Evolutionary conservation across 345 rosid species (phyloP), one percentile per base, ranked within the genome.

Genomic region (Anastatica hierochuntica): DNA sequence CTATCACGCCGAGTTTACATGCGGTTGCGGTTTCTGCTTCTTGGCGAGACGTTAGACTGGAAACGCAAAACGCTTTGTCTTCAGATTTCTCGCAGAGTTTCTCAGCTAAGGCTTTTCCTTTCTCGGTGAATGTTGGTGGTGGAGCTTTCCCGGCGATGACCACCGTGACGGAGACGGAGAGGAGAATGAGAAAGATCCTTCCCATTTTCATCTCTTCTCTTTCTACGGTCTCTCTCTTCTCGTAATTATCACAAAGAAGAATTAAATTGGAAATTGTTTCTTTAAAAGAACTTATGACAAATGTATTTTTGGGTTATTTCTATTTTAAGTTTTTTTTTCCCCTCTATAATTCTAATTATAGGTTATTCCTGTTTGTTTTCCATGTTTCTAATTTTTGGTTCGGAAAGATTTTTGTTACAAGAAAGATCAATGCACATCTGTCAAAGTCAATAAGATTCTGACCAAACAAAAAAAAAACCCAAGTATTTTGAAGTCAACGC

Each of bases 61-160:
- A 49, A 2, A 76, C 15, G 68, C 94, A 85, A 5, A 79, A 68
- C 2, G 53, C 61, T 66, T 60, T 70, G 72, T 75, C 55, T 9
- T 63, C 72, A 0, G 75, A 46, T 24, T 44, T 42, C 4, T 50
- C 58, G 59, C 95, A 85, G 10, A 78, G 42, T 35, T 60, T 67
- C 41, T 60, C 72, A 0, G 27, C 62, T 33, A 67, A n/a, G 4
- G 67, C 72, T 60, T 53, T 44, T 47, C 72, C 72, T 47, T 19
- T 67, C 33, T 60, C 67, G 39, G 62, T 53, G 53, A 67, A 67
- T 47, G 40, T 67, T 27, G 72, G 72, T 2, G 72, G 72, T 24
- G 72, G 67, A 7, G 41, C 26, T 34, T 53, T 67, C 0, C 70
- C 64, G 36, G 72, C 72, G 13, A 60, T 26, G 6, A 49, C 58